Evolutionary conservation across 495 filamentous ascomycete species (phyloP).

Genomic region (Schizothecium vesticola): DNA sequence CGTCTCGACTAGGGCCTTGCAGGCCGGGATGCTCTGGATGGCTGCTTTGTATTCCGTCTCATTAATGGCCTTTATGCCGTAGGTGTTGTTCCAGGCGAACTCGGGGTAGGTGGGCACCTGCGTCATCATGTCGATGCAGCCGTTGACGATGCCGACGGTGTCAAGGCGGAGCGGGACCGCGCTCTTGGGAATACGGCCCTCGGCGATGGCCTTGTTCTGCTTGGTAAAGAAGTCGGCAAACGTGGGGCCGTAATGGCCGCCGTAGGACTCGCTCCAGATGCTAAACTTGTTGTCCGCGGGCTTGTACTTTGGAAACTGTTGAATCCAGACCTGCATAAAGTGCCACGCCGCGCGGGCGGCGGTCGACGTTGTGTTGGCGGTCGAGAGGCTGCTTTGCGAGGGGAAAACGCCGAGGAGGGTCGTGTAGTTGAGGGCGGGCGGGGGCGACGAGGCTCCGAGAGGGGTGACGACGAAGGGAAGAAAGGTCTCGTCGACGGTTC

Average conservation of each 20-base stretch:
- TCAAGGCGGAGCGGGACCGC: conserved; percentile 49
- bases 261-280: conserved; percentile 58
- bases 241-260: conserved; percentile 61
- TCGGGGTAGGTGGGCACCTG: conserved; percentile 60
- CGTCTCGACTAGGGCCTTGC: not conserved
- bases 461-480: conserved; percentile 26
- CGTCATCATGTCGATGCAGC: conserved; percentile 63
- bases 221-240: conserved; percentile 40
- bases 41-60: conserved; percentile 11
- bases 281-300: conserved; percentile 48
- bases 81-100: conserved; percentile 71
- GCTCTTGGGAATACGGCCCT: conserved; percentile 18
- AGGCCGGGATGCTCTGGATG: not conserved
- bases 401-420: conserved; percentile 36
- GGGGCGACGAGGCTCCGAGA: not conserved
- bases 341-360: conserved; percentile 57
- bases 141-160: conserved; percentile 59
- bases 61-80: conserved; percentile 57
- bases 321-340: conserved; percentile 58
- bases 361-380: conserved; percentile 48
- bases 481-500: conserved; percentile 3
- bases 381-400: conserved; percentile 45
- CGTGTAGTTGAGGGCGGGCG: conserved; percentile 26
- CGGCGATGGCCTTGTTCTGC: conserved; percentile 20
- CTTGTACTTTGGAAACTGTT: conserved; percentile 55